phyloP scores from a whole-genome alignment of 345 rosid species.

The Brassica carinata region DNA sequence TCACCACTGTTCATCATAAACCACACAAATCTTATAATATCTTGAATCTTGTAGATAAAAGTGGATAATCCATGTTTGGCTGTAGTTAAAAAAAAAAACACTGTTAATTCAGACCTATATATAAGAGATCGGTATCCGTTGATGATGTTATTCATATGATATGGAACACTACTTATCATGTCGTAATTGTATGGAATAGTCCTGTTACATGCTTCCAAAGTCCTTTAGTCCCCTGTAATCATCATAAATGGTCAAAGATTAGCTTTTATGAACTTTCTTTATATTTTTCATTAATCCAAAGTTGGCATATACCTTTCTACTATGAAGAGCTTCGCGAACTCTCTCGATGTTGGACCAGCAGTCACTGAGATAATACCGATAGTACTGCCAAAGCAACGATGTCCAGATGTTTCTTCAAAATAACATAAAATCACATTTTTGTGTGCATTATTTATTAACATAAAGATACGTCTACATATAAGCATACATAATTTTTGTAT shows the following conservation, averaged over 20 bases:
- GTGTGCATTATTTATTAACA: too few relatives aligned
- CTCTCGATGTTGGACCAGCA: constrained; percentile 26
- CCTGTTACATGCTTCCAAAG: constrained; percentile 15
- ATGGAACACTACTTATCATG: neutral
- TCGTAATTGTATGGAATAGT: constrained; percentile 1
- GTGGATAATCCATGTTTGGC: neutral
- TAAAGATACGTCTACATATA: too few relatives aligned
- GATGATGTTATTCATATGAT: constrained; percentile 15
- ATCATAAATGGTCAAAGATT: neutral
- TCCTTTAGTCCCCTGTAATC: constrained; percentile 24
- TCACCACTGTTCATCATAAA: constrained; percentile 49
- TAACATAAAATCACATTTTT: too few relatives aligned
- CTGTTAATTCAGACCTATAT: constrained; percentile 12
- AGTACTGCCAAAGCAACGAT: constrained; percentile 19
- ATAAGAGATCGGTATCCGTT: constrained; percentile 22
- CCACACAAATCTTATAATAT: neutral
- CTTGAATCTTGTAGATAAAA: neutral
- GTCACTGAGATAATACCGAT: constrained; percentile 10
- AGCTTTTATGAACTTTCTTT: neutral
- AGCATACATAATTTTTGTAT: too few relatives aligned
- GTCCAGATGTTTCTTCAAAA: neutral
- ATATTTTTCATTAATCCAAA: neutral
- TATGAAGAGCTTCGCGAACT: constrained; percentile 34
- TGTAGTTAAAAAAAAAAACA: too few relatives aligned
- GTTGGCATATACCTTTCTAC: neutral